Base-by-base conservation (phyloP, 768 basidiomycete genomes). In the Artomyces pyxidatus region DNA sequence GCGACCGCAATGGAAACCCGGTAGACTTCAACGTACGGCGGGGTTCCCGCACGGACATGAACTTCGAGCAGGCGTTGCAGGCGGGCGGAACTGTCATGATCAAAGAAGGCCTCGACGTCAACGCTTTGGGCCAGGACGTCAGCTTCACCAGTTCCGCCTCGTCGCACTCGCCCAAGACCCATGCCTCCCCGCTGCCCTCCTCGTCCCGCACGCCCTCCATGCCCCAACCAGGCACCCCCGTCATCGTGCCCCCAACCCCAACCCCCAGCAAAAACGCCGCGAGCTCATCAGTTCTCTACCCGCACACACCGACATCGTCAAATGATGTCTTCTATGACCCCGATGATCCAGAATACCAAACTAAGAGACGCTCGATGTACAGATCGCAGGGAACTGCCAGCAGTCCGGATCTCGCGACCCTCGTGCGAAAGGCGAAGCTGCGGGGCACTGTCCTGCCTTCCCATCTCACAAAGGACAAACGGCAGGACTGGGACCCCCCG, bases 371-470 rank as follows among this genome's bases (percentile, higher is more conserved):
- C 43, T 88, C 86, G 54, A 79, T 96, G 70, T 93, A 92, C 63
- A 76, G 93, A 49, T 85, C 88, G 17, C 76, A 87, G 10, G 93
- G 91, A 37, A 94, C 90, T 7, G 86, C 91, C 28, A 89, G 87
- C 58, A 91, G 86, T 61, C 94, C 93, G 23, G 93, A 97, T 66
- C 73, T 96, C 19, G 89, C 89, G 4, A 92, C 89, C 9, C 73
- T 96, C 46, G 65, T 93, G 46, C 76, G 84, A 53, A 93, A 92
- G 67, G 85, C 88, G 14, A 89, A 83, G 66, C 85, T 85, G 59
- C 71, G 76, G 43, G 79, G 79, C 17, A 75, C 70, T 0, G 67
- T 71, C 35, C 59, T 75, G 61, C 64, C 12, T 44, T 65, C 63
- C 51, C 67, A 60, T 42, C 65, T 68, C 42, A 64, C 60, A 38